phyloP scores from a whole-genome alignment of 2,329 filamentous ascomycete species.

The Trichoderma harzianum region DNA sequence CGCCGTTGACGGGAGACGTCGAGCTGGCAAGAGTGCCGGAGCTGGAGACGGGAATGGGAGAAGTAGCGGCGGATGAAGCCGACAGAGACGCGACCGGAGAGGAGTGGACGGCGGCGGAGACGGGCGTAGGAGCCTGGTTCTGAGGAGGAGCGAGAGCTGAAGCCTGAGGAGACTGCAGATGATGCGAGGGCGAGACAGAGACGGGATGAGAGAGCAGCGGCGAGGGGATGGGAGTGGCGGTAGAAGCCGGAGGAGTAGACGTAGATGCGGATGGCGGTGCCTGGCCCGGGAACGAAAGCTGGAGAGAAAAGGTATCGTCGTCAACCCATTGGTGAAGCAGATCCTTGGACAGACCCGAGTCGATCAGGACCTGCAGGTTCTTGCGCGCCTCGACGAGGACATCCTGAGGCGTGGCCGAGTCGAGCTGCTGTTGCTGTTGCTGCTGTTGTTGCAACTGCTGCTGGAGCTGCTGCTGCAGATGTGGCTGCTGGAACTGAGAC shows the following conservation, averaged over 20 bases:
- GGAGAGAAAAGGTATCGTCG: conserved; percentile 36
- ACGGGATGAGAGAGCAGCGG: conserved; percentile 16
- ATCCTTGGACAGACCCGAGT: conserved; percentile 44
- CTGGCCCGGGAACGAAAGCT: conserved; percentile 27
- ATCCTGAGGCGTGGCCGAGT: conserved; percentile 39
- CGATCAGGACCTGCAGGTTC: conserved; percentile 45
- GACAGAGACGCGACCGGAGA: conserved; percentile 19
- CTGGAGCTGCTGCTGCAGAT: conserved; percentile 9
- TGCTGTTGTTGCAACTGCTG: conserved; percentile 22
- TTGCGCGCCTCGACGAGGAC: conserved; percentile 44
- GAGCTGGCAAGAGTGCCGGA: conserved; percentile 31
- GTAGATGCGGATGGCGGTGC: conserved; percentile 3
- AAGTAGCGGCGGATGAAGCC: conserved; percentile 18
- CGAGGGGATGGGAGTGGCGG: conserved; percentile 20
- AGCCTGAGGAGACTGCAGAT: conserved; percentile 10
- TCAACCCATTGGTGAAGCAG: conserved; percentile 41
- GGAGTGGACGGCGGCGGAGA: conserved; percentile 21
- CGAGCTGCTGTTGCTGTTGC: conserved; percentile 28
- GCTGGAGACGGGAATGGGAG: conserved; percentile 26
- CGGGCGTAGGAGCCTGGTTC: conserved; percentile 28
- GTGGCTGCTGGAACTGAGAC: conserved; percentile 16
- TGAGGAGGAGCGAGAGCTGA: conserved; percentile 27
- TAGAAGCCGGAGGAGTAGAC: conserved; percentile 13
- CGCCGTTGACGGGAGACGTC: not conserved
- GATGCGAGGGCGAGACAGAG: conserved; percentile 21